Conservation (phyloP, 2,329 filamentous ascomycete species). For the Huntiella abstrusa region DNA sequence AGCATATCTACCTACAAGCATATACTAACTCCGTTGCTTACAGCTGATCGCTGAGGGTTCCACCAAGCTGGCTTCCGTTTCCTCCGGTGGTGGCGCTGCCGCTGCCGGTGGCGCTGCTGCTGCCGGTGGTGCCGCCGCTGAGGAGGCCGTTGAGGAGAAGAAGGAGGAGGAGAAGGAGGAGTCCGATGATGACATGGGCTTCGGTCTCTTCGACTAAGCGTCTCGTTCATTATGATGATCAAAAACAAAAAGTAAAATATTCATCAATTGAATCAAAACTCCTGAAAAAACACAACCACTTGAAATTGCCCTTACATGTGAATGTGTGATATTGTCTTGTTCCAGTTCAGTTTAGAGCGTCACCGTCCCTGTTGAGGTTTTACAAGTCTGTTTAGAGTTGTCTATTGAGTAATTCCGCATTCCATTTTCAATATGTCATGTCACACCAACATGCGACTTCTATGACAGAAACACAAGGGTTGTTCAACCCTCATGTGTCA, state of each 20-base stretch:
- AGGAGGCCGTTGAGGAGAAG: constrained; percentile 43
- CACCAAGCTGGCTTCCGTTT: constrained; percentile 90
- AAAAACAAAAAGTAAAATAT: constrained; percentile 12
- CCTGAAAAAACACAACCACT: background rate
- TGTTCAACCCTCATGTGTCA: no score
- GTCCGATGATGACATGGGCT: constrained; percentile 22
- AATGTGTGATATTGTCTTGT: no score
- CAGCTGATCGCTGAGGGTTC: constrained; percentile 84
- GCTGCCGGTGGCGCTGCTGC: constrained; percentile 47
- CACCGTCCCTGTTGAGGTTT: no score
- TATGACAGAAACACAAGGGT: no score
- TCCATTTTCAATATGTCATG: no score
- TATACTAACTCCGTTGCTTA: constrained; percentile 13
- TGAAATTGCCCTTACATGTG: background rate
- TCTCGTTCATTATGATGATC: constrained; percentile 13
- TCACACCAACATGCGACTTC: no score
- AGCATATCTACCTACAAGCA: background rate
- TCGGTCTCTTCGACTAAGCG: constrained; percentile 57
- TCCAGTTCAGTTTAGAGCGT: no score
- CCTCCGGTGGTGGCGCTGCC: constrained; percentile 70
- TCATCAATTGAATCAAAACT: constrained; percentile 7
- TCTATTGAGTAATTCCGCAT: no score
- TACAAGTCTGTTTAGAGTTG: no score
- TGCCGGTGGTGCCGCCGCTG: constrained; percentile 46
- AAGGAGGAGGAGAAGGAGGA: constrained; percentile 56